Conservation (phyloP, 1,284 basidiomycete species). For the Malassezia restricta region DNA sequence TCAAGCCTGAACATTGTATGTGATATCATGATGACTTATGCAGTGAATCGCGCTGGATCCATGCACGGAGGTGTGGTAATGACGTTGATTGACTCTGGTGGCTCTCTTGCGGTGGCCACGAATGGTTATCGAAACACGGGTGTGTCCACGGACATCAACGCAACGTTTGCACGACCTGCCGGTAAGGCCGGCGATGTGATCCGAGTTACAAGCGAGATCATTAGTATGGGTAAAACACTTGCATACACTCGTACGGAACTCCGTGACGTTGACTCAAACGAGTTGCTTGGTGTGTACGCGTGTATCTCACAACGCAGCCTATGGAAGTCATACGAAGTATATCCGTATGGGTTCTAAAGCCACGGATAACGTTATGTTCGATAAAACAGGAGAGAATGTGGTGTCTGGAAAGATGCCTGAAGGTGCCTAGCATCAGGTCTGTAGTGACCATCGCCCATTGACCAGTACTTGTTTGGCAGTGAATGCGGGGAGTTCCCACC, state of each 20-base stretch:
- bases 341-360: conserved; percentile 62
- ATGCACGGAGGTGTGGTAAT: conserved; percentile 74
- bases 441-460: conserved; percentile 32
- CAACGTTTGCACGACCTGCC: conserved; percentile 64
- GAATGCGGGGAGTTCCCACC: conserved; percentile 38
- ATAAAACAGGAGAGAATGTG: conserved; percentile 61
- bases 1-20: conserved; percentile 24
- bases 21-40: neutral
- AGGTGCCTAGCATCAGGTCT: neutral
- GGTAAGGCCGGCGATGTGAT: conserved; percentile 47
- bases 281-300: conserved; percentile 17
- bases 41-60: conserved; percentile 42
- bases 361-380: conserved; percentile 67
- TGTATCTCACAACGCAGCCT: conserved; percentile 11
- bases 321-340: conserved; percentile 64
- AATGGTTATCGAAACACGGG: conserved; percentile 72
- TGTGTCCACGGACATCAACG: conserved; percentile 73
- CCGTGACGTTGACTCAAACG: conserved; percentile 25
- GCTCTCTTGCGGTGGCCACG: conserved; percentile 67
- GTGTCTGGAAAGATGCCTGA: conserved; percentile 52
- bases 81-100: conserved; percentile 71
- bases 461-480: conserved; percentile 33
- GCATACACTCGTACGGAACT: conserved; percentile 40
- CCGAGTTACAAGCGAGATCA: conserved; percentile 20
- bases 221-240: conserved; percentile 33